Percentiles rank a stretch among this genome's conserved stretches.
Evolutionary conservation across 2,329 filamentous ascomycete species (phyloP).

Genomic region (Stemphylium beticola): DNA sequence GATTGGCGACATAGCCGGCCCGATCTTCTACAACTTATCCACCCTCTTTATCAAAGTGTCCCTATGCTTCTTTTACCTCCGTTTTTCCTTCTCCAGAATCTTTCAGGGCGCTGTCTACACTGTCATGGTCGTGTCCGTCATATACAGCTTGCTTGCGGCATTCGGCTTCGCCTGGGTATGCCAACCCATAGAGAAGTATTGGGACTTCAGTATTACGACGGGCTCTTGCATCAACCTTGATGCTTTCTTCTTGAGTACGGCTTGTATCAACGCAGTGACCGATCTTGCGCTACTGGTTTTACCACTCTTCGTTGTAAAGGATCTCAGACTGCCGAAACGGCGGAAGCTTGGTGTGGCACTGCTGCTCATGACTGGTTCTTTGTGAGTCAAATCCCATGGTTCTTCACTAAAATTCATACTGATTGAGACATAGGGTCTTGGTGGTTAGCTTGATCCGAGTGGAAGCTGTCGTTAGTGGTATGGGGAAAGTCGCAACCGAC

Average conservation of each 20-base stretch:
- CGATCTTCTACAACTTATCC: conserved; percentile 20
- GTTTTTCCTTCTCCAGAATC: conserved; percentile 13
- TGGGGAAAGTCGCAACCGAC: conserved; percentile 13
- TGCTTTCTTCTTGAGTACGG: conserved; percentile 18
- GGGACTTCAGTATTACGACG: conserved; percentile 20
- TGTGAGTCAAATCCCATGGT: conserved; percentile 9
- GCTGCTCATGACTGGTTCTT: conserved; percentile 24
- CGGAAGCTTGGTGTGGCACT: conserved; percentile 24
- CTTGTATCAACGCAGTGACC: conserved; percentile 21
- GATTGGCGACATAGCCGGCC: conserved; percentile 25
- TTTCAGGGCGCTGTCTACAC: conserved; percentile 14
- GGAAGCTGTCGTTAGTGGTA: conserved; percentile 11
- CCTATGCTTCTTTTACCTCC: conserved; percentile 21
- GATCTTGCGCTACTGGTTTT: conserved; percentile 23
- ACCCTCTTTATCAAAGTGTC: conserved; percentile 23
- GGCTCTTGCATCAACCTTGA: conserved; percentile 20
- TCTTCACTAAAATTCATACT: background rate
- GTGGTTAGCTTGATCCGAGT: conserved; percentile 25
- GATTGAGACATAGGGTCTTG: conserved; percentile 14
- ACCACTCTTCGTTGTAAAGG: conserved; percentile 26
- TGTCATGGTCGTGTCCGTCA: conserved; percentile 18
- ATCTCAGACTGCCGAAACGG: conserved; percentile 18
- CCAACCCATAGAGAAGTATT: conserved; percentile 23
- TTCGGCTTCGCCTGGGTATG: conserved; percentile 26
- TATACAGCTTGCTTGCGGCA: conserved; percentile 18